Percentiles rank a stretch among this genome's conserved stretches.
Evolutionary conservation across 202 grass and related monocot genomes (phyloP).

Genomic region (Zizania palustris): DNA sequence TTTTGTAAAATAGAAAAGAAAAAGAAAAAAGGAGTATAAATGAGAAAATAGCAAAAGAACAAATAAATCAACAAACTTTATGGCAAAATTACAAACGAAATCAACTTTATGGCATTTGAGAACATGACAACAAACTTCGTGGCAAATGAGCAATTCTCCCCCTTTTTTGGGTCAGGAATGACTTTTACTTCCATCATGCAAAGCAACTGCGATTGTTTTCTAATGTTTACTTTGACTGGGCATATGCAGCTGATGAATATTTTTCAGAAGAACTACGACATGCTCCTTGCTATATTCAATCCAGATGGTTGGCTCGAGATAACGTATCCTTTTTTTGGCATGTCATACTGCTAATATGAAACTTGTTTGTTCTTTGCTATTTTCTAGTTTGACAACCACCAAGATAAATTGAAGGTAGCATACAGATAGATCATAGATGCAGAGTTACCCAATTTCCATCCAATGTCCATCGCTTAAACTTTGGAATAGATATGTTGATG

Average conservation of each 20-base stretch:
- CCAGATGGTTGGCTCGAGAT: slow-evolving; percentile 97
- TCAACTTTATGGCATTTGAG: no score
- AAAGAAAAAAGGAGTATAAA: no score
- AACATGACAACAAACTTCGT: no score
- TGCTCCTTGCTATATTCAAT: slow-evolving; percentile 89
- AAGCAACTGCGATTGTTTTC: neutral
- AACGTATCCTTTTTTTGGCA: slow-evolving; percentile 78
- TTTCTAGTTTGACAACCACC: neutral
- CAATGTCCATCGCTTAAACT: slow-evolving; percentile 24
- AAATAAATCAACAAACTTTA: no score
- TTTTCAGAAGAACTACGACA: slow-evolving; percentile 83
- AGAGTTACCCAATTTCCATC: neutral
- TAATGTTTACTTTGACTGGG: neutral
- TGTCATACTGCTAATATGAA: neutral
- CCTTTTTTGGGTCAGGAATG: neutral
- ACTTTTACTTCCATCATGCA: neutral
- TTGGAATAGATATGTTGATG: slow-evolving; percentile 73
- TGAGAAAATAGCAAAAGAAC: no score
- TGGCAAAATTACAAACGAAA: no score
- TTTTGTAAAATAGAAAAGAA: no score
- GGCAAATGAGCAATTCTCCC: no score
- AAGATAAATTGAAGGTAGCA: neutral
- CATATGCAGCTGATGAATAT: slow-evolving; percentile 72
- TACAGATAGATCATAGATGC: no score
- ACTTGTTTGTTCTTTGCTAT: neutral